These are phyloP conservation scores for Darksidea phi DNA, from an alignment of 495 filamentous ascomycete genomes.

Conservation along the genomic window DNA sequence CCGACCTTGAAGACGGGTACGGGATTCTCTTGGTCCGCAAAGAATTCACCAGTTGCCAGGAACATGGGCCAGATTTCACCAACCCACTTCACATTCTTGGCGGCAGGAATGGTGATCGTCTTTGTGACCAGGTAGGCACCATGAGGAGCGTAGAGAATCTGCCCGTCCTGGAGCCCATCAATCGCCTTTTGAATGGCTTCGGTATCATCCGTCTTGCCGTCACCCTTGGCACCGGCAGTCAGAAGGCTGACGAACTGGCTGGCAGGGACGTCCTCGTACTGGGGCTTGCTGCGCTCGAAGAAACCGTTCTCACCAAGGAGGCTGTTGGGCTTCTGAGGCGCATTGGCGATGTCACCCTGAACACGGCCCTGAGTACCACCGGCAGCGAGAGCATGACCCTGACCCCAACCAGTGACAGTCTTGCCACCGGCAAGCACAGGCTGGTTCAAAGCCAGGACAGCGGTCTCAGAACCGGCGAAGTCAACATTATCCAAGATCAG, in stretches of 20 bases:
- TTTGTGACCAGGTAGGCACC: constrained; percentile 43
- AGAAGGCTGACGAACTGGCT: constrained; percentile 61
- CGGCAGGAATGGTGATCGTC: constrained; percentile 43
- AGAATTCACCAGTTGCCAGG: constrained; percentile 59
- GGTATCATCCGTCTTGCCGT: constrained; percentile 70
- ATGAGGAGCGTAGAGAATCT: constrained; percentile 52
- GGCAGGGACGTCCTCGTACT: constrained; percentile 57
- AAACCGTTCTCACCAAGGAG: constrained; percentile 53
- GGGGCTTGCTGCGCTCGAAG: constrained; percentile 66
- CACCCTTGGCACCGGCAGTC: constrained; percentile 60
- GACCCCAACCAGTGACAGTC: constrained; percentile 54
- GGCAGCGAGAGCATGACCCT: constrained; percentile 54
- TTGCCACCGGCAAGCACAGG: constrained; percentile 58
- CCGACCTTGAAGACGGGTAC: constrained; percentile 66
- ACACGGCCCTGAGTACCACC: constrained; percentile 45
- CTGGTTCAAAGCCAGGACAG: constrained; percentile 55
- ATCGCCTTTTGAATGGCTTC: constrained; percentile 51
- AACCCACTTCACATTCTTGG: constrained; percentile 41
- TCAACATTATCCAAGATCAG: constrained; percentile 67
- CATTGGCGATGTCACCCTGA: constrained; percentile 43
- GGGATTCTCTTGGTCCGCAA: constrained; percentile 60
- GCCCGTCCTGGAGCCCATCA: constrained; percentile 43
- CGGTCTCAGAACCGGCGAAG: constrained; percentile 60
- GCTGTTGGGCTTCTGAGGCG: constrained; percentile 43
- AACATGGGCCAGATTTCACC: constrained; percentile 62